Conservation (phyloP, 257 asterid species). For the Capsicum pubescens region DNA sequence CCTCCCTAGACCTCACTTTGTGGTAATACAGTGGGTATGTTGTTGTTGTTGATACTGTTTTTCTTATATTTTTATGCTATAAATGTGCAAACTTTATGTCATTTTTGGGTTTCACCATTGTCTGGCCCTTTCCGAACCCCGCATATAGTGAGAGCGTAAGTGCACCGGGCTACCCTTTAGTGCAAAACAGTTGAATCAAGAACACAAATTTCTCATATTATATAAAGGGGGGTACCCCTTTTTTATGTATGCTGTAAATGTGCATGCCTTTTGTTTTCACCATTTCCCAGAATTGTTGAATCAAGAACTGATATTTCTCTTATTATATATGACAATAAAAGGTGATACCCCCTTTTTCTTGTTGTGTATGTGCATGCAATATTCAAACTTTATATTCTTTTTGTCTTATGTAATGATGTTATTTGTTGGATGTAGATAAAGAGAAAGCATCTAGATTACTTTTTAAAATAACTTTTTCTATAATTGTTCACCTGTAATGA, state of each 20-base stretch:
- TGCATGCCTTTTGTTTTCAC: slow-evolving; percentile 27
- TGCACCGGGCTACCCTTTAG: no score
- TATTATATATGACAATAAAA: slow-evolving; percentile 40
- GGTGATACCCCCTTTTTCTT: slow-evolving; percentile 41
- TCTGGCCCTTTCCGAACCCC: no score
- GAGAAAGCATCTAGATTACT: slow-evolving; percentile 33
- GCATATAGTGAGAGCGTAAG: no score
- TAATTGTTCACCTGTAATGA: slow-evolving; percentile 38
- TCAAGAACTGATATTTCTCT: slow-evolving; percentile 43
- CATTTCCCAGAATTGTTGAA: slow-evolving; percentile 39
- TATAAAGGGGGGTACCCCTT: slow-evolving; percentile 25
- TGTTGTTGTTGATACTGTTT: no score
- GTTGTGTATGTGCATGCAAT: slow-evolving; percentile 11
- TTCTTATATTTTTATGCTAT: neutral
- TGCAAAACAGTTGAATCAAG: slow-evolving; percentile 44
- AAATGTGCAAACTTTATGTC: neutral
- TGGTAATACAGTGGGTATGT: no score
- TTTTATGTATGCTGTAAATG: neutral
- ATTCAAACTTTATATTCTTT: slow-evolving; percentile 39
- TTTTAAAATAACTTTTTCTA: slow-evolving; percentile 38
- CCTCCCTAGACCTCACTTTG: no score
- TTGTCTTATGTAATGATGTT: slow-evolving; percentile 40
- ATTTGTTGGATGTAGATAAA: neutral
- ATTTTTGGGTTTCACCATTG: slow-evolving; percentile 29
- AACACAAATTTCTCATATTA: slow-evolving; percentile 39